Conservation (phyloP, 2,329 filamentous ascomycete species). For the Alternaria arborescens region DNA sequence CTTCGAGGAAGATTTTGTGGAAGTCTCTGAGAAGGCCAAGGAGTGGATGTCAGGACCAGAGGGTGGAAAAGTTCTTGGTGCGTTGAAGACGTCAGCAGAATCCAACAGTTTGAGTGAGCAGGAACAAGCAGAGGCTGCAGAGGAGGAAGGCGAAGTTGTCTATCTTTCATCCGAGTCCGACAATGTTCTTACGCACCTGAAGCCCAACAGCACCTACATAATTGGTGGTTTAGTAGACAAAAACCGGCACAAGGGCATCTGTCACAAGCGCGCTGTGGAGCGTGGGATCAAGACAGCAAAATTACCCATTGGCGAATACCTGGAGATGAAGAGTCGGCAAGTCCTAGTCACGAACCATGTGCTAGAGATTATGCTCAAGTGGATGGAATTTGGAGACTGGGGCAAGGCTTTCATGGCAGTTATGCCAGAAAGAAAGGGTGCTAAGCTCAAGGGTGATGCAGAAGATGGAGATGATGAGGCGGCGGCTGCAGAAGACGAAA, state of each 20-base stretch:
- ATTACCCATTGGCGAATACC: constrained; percentile 92
- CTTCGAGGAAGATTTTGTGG: constrained; percentile 75
- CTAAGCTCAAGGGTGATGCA: constrained; percentile 63
- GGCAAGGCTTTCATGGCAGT: constrained; percentile 85
- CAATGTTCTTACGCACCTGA: constrained; percentile 80
- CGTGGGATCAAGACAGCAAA: constrained; percentile 86
- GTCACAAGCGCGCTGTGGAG: constrained; percentile 80
- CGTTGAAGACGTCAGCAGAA: constrained; percentile 55
- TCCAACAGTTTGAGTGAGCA: constrained; percentile 54
- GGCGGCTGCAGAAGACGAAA: constrained; percentile 15
- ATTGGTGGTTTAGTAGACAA: constrained; percentile 95
- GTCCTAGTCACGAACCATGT: constrained; percentile 96
- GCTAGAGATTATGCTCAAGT: constrained; percentile 93
- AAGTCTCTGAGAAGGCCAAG: constrained; percentile 71
- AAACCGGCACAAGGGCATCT: constrained; percentile 94
- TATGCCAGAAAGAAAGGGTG: constrained; percentile 90
- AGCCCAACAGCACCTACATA: constrained; percentile 89
- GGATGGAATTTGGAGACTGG: constrained; percentile 92
- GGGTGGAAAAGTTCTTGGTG: constrained; percentile 67
- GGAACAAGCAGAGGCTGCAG: constrained; percentile 19
- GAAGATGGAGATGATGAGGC: constrained; percentile 26
- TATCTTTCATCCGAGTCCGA: constrained; percentile 95
- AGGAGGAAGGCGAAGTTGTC: constrained; percentile 68
- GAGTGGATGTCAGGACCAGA: constrained; percentile 69
- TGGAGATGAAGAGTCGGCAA: constrained; percentile 86